These are phyloP conservation scores for Trichomonascaceae sp. DNA, from an alignment of 1,139 yeast genomes.

Conservation along the genomic window DNA sequence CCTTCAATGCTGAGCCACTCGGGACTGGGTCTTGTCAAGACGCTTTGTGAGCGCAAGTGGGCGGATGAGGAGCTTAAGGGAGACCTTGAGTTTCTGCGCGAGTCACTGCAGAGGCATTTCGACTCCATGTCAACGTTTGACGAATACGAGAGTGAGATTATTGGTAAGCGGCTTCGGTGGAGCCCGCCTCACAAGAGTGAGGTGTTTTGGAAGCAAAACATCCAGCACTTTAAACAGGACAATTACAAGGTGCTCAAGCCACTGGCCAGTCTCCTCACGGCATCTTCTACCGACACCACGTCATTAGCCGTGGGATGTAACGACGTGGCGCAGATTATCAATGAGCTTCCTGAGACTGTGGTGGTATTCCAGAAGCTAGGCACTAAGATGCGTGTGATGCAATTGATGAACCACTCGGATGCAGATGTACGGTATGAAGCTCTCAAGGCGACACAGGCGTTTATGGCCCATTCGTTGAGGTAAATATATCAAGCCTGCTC, in stretches of 20 bases:
- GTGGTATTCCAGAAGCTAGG: constrained; percentile 37
- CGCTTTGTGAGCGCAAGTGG: constrained; percentile 77
- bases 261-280: constrained; percentile 28
- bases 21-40: constrained; percentile 55
- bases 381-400: constrained; percentile 71
- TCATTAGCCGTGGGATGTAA: constrained; percentile 47
- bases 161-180: constrained; percentile 69
- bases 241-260: constrained; percentile 61
- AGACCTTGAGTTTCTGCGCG: constrained; percentile 51
- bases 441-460: constrained; percentile 79
- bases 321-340: constrained; percentile 65
- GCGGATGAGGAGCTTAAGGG: constrained; percentile 82
- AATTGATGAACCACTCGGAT: constrained; percentile 67
- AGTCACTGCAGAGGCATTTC: constrained; percentile 55
- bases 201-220: constrained; percentile 83
- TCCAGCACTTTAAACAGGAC: constrained; percentile 59
- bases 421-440: constrained; percentile 92
- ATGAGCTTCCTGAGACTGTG: constrained; percentile 43
- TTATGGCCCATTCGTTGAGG: constrained; percentile 61
- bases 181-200: constrained; percentile 85
- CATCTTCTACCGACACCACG: constrained; percentile 19
- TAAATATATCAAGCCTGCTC: too few relatives aligned
- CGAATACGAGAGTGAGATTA: constrained; percentile 78
- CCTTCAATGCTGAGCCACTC: constrained; percentile 65
- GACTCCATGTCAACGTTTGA: constrained; percentile 81